Percentiles rank a stretch among this genome's conserved stretches.
These are phyloP conservation scores for Phytophthora citrophthora DNA, from an alignment of 352 stramenopile species.

Conservation along the genomic window DNA sequence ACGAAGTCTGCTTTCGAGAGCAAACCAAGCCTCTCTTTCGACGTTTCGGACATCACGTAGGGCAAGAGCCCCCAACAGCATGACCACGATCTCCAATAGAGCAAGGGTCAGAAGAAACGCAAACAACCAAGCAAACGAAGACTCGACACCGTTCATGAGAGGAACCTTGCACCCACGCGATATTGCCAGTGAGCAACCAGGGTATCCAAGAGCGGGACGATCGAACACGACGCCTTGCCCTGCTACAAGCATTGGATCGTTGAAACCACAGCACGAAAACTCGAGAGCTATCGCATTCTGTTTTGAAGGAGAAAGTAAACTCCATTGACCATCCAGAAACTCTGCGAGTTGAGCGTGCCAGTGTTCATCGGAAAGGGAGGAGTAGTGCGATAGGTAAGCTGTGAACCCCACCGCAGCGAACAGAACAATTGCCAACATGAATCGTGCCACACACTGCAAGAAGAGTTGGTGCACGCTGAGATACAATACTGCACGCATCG, in stretches of 20 bases:
- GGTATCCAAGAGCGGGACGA: constrained; percentile 40
- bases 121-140: constrained; percentile 58
- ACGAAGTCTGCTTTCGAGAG: constrained; percentile 54
- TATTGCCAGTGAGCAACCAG: constrained; percentile 44
- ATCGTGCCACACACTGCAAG: constrained; percentile 37
- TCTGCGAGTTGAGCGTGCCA: constrained; percentile 41
- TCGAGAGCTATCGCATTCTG: constrained; percentile 51
- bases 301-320: constrained; percentile 23
- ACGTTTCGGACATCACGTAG: constrained; percentile 39
- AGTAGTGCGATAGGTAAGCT: constrained; percentile 47
- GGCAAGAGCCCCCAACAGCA: constrained; percentile 26
- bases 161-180: constrained; percentile 41
- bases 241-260: constrained; percentile 45
- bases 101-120: constrained; percentile 44
- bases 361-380: constrained; percentile 16
- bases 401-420: constrained; percentile 41
- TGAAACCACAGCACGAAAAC: constrained; percentile 61
- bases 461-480: constrained; percentile 53
- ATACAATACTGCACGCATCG: constrained; percentile 35
- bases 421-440: constrained; percentile 23
- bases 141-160: constrained; percentile 39
- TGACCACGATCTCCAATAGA: constrained; percentile 38
- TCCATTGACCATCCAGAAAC: constrained; percentile 55
- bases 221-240: constrained; percentile 52
- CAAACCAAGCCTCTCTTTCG: constrained; percentile 53